Percentiles rank a stretch among this genome's conserved stretches.
These are phyloP conservation scores for Nicotiana tabacum DNA, from an alignment of 257 asterid species.

Conservation along the genomic window DNA sequence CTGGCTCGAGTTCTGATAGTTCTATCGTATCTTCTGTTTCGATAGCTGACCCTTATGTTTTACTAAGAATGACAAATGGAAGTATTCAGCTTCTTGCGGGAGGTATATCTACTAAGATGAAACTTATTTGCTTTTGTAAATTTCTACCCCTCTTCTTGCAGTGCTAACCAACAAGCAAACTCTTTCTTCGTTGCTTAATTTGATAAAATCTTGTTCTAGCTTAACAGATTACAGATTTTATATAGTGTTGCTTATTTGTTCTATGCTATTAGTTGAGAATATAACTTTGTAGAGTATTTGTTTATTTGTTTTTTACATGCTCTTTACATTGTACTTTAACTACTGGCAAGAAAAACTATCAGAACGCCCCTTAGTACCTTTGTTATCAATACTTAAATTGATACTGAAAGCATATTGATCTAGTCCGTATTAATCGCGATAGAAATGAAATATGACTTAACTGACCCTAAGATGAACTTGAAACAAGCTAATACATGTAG, in stretches of 20 bases:
- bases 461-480: not conserved
- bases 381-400: not conserved
- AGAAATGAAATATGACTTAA: not conserved
- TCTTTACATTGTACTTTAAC: not conserved
- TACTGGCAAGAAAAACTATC: not conserved
- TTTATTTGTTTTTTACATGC: not conserved
- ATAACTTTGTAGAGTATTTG: not conserved
- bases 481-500: not conserved
- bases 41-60: slow-evolving; percentile 92
- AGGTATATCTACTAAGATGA: slow-evolving; percentile 43
- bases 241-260: not conserved
- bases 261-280: not conserved
- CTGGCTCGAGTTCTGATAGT: slow-evolving; percentile 62
- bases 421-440: not conserved
- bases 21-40: slow-evolving; percentile 70
- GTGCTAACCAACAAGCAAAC: not conserved
- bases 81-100: slow-evolving; percentile 93
- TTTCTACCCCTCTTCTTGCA: not conserved
- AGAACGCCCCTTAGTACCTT: not conserved
- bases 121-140: not conserved
- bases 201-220: not conserved
- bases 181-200: not conserved
- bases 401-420: not conserved
- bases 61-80: slow-evolving; percentile 90
- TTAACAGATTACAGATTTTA: not conserved